Percentiles rank a stretch among this genome's conserved stretches.
Conservation (phyloP, 23 red algal genomes). For the Gracilaria gracilis region DNA sequence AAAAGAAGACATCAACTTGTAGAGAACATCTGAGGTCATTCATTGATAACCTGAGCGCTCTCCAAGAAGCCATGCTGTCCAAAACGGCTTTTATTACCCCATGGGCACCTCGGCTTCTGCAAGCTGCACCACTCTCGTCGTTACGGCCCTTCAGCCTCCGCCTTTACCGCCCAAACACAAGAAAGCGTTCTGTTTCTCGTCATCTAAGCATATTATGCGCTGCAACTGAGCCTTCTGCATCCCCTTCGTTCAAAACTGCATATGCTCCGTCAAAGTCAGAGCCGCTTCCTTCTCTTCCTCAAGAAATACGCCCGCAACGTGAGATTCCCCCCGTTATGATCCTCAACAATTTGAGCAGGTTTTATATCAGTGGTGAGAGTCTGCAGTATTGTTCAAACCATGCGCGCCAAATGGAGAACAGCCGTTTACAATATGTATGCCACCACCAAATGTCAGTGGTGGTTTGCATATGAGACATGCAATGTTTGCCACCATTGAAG, state of each 20-base stretch:
- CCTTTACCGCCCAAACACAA: not conserved
- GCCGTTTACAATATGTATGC: conserved; percentile 95
- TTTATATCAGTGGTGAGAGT: conserved; percentile 94
- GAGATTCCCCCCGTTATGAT: conserved; percentile 89
- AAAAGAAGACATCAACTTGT: not conserved
- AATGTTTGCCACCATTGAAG: conserved; percentile 89
- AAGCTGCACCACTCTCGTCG: not conserved
- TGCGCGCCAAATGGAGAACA: conserved; percentile 31
- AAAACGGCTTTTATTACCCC: conserved; percentile 17
- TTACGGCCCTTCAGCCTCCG: not conserved
- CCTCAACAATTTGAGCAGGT: conserved; percentile 67
- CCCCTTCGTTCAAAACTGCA: not conserved
- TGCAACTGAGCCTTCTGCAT: not conserved
- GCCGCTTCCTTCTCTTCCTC: conserved; percentile 42
- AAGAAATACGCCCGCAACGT: conserved; percentile 27
- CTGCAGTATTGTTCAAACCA: conserved; percentile 77
- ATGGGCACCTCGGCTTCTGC: conserved; percentile 22
- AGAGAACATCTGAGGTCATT: not conserved
- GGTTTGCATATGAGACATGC: conserved; percentile 99
- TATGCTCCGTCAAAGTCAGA: conserved; percentile 43
- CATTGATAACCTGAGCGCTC: not conserved
- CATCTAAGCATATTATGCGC: not conserved
- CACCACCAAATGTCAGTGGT: conserved; percentile 98
- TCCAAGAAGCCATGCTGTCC: not conserved
- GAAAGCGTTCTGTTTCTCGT: not conserved